Evolutionary conservation across 2,329 filamentous ascomycete genomes (phyloP).

Genomic region (Coniochaeta prunicola): DNA sequence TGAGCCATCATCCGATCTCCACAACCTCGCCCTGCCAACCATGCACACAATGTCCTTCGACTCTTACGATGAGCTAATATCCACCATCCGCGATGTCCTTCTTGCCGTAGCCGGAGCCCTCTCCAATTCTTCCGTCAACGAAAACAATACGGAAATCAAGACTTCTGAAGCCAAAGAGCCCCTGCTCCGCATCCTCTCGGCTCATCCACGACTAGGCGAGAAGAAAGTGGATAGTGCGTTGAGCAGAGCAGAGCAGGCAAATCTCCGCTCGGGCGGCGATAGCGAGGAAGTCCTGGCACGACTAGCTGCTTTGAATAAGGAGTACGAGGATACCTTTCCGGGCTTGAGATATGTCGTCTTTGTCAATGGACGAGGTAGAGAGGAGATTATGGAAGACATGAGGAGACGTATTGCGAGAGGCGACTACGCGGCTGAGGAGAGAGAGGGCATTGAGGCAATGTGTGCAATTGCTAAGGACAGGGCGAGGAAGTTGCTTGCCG

Average conservation of each 20-base stretch:
- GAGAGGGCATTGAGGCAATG: conserved; percentile 78
- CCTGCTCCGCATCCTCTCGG: conserved; percentile 67
- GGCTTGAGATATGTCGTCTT: conserved; percentile 87
- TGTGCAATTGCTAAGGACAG: conserved; percentile 83
- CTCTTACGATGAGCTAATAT: conserved; percentile 64
- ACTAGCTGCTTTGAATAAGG: conserved; percentile 59
- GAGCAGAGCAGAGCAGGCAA: conserved; percentile 75
- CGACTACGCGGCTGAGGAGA: conserved; percentile 60
- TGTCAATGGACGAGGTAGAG: conserved; percentile 72
- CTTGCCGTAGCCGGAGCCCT: conserved; percentile 40
- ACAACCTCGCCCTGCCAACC: conserved; percentile 61
- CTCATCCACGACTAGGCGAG: conserved; percentile 78
- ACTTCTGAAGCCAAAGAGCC: conserved; percentile 39
- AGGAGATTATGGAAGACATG: conserved; percentile 79
- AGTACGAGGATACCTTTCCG: conserved; percentile 76
- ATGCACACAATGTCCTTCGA: conserved; percentile 50
- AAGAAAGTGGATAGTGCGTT: conserved; percentile 76
- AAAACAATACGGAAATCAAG: not conserved
- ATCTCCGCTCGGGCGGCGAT: conserved; percentile 47
- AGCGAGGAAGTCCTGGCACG: conserved; percentile 45
- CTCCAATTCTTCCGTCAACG: conserved; percentile 14
- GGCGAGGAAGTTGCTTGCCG: conserved; percentile 50
- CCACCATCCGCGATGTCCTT: conserved; percentile 57
- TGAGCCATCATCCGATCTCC: conserved; percentile 71
- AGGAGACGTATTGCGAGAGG: conserved; percentile 60